These are phyloP conservation scores for Pezicula neosporulosa DNA, from an alignment of 2,329 filamentous ascomycete genomes.

Conservation along the genomic window DNA sequence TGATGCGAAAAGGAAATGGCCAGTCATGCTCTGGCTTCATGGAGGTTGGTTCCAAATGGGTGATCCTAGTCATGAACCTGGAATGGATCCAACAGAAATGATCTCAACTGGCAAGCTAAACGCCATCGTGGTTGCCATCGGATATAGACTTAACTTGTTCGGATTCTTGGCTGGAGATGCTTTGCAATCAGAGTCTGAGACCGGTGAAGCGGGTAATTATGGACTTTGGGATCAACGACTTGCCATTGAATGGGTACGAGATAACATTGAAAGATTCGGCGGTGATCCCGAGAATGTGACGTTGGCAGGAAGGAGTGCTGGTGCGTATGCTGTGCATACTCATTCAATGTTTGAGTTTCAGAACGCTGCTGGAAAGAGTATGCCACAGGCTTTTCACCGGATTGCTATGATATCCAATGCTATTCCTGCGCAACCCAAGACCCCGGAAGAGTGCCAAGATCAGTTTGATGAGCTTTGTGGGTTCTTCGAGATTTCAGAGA, in stretches of 20 bases:
- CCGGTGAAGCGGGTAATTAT: slow-evolving; percentile 31
- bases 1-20: slow-evolving; percentile 7
- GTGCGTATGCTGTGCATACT: slow-evolving; percentile 38
- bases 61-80: slow-evolving; percentile 37
- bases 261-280: slow-evolving; percentile 37
- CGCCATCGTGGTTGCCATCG: slow-evolving; percentile 38
- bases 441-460: slow-evolving; percentile 29
- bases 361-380: slow-evolving; percentile 7
- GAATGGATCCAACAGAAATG: slow-evolving; percentile 33
- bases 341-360: slow-evolving; percentile 36
- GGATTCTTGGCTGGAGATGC: slow-evolving; percentile 44
- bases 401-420: slow-evolving; percentile 40
- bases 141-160: slow-evolving; percentile 45
- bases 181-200: slow-evolving; percentile 24
- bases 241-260: slow-evolving; percentile 47
- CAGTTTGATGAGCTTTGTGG: slow-evolving; percentile 41
- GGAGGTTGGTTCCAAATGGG: slow-evolving; percentile 47
- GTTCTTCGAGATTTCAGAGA: slow-evolving; percentile 27
- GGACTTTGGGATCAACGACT: slow-evolving; percentile 45
- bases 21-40: slow-evolving; percentile 35
- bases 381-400: slow-evolving; percentile 5
- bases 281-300: slow-evolving; percentile 44
- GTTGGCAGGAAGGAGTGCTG: slow-evolving; percentile 39
- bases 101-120: not conserved
- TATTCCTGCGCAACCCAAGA: slow-evolving; percentile 40